Evolutionary conservation across 2,329 filamentous ascomycete genomes (phyloP), one percentile per base, ranked within the genome.

Genomic region (Alternaria conjuncta): DNA sequence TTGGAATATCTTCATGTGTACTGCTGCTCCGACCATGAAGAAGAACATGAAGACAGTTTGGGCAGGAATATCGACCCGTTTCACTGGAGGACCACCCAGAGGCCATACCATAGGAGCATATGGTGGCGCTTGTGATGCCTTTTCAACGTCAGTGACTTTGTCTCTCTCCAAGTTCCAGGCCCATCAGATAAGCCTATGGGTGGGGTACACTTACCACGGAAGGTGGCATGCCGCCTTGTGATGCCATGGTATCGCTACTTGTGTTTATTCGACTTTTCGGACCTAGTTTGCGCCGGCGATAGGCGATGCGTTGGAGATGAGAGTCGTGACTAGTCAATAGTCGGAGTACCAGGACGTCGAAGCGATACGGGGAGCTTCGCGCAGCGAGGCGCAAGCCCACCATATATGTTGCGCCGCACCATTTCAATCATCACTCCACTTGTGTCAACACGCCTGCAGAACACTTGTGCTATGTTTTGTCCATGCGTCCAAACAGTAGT

Each of bases 1-100:
- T 64, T 78, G 76, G 60, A 83, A 80, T 30, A 82, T 80, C 4
- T 73, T 76, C 79, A 83, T 82, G 65, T 84, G 80, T 6, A 72
- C 70, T 8, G 71, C 71, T 6, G 80, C 82, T n/a, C 74, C 77
- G 51, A 74, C 45, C 32, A 83, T 65, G 70, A 78, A 84, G n/a
- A 84, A 70, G 21, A 75, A 26, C 32, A 84, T 74, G 63, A 84
- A 81, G 43, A 84, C 73, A 4, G 81, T 69, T 26, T 76, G 75
- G 26, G 81, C 74, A 3, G 83, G 81, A 11, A 84, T 73, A 57
- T 84, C 82, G 56, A 80, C 60, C 6, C 60, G 56, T 45, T 78
- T 72, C 2, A 73, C 72, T 10, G 82, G 75, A 32, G 63, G 59
- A 3, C 82, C 82, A 20, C 83, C 83, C 5, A 82, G 57, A 9